Conservation (phyloP, 1,139 yeast genomes). For the Diutina pseudorugosa region DNA sequence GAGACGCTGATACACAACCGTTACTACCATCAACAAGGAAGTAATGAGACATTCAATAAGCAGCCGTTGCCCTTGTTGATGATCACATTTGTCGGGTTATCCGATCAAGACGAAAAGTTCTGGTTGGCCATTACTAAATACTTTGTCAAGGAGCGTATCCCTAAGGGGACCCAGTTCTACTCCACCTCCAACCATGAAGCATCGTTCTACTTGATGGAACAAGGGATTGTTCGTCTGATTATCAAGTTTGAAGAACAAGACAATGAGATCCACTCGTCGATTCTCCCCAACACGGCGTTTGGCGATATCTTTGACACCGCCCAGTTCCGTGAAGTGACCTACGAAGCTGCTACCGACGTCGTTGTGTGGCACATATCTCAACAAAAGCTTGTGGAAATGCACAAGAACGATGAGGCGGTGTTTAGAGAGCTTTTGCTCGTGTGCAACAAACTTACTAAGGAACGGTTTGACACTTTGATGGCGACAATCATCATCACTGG, state of each 20-base stretch:
- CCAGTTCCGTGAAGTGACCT: constrained; percentile 28
- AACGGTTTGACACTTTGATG: constrained; percentile 60
- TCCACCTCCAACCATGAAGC: constrained; percentile 23
- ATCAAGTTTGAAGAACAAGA: constrained; percentile 40
- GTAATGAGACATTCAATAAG: constrained; percentile 21
- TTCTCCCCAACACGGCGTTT: constrained; percentile 83
- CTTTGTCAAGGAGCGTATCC: constrained; percentile 37
- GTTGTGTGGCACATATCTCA: constrained; percentile 63
- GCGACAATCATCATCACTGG: constrained; percentile 46
- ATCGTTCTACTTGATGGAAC: constrained; percentile 60
- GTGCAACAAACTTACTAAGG: constrained; percentile 54
- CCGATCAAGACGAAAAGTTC: constrained; percentile 47
- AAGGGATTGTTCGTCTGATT: constrained; percentile 62
- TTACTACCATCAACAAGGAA: constrained; percentile 15
- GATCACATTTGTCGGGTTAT: constrained; percentile 59
- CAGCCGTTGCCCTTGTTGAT: constrained; percentile 61
- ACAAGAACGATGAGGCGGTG: constrained; percentile 32
- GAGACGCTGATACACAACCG: constrained; percentile 25
- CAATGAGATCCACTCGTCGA: constrained; percentile 58
- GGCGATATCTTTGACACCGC: constrained; percentile 47
- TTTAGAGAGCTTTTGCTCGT: constrained; percentile 59
- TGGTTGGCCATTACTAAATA: constrained; percentile 49
- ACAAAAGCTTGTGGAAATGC: constrained; percentile 29
- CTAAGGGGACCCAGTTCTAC: constrained; percentile 38
- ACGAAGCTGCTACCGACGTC: constrained; percentile 41